phyloP scores from a whole-genome alignment of 768 basidiomycete genomes.

The Fomitopsis pulvina region DNA sequence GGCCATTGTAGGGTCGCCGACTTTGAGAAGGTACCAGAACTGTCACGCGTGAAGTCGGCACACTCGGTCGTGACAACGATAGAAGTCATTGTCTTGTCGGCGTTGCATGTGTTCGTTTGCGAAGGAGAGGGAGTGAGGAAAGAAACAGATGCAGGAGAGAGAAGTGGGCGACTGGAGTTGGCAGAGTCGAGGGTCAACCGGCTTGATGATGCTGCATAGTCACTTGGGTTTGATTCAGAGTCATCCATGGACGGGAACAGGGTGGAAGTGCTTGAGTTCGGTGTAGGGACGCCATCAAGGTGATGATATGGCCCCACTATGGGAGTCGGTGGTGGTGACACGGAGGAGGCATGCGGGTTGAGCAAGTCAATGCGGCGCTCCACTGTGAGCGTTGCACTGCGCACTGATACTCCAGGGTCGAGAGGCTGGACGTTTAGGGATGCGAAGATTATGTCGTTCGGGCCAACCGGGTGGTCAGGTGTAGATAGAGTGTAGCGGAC shows the following conservation, averaged over 20 bases:
- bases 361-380: conserved; percentile 66
- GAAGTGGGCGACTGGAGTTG: conserved; percentile 14
- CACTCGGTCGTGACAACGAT: conserved; percentile 51
- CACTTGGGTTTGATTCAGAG: not conserved
- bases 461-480: conserved; percentile 58
- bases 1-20: conserved; percentile 72
- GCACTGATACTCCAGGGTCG: conserved; percentile 51
- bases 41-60: conserved; percentile 41
- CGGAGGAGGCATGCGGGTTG: conserved; percentile 6
- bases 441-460: conserved; percentile 65
- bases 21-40: conserved; percentile 54
- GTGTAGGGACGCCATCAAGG: not conserved
- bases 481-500: conserved; percentile 54
- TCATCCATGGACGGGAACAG: not conserved
- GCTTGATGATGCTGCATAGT: not conserved
- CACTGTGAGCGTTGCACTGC: conserved; percentile 56
- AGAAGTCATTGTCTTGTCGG: conserved; percentile 43
- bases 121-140: conserved; percentile 8
- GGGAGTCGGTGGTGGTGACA: not conserved
- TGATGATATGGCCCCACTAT: not conserved
- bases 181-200: not conserved
- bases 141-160: conserved; percentile 10
- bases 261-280: not conserved
- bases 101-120: too few species aligned
- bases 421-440: conserved; percentile 54